phyloP scores from a whole-genome alignment of 352 stramenopile species.

The Phytophthora meadii region DNA sequence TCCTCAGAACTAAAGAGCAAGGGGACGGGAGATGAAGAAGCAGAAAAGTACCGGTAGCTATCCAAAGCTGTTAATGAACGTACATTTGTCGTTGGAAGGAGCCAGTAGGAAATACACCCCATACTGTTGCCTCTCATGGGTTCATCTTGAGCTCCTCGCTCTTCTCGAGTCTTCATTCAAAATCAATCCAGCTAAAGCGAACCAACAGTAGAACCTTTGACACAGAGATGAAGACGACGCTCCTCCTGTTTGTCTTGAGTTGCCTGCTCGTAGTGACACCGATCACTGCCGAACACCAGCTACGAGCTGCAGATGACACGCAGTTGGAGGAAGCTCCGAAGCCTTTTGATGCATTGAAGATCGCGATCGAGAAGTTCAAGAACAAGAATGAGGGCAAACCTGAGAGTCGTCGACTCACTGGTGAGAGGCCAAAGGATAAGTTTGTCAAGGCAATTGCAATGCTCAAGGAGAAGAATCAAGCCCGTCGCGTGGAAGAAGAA shows the following conservation, averaged over 20 bases:
- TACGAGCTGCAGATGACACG: slow-evolving; percentile 1
- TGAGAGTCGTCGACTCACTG: slow-evolving; percentile 3
- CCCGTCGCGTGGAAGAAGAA: slow-evolving; percentile 17
- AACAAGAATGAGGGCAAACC: background rate
- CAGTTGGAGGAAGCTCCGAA: background rate
- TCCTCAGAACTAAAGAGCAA: slow-evolving; percentile 1
- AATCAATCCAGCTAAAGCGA: background rate
- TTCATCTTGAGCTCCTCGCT: background rate
- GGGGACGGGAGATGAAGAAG: background rate
- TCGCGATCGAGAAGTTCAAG: slow-evolving; percentile 11
- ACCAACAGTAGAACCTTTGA: slow-evolving; percentile 4
- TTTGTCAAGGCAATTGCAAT: slow-evolving; percentile 13
- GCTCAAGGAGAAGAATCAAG: slow-evolving; percentile 3
- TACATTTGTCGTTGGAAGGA: slow-evolving; percentile 1
- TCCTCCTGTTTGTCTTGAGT: slow-evolving; percentile 9
- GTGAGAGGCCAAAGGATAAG: slow-evolving; percentile 12
- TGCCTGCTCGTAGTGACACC: slow-evolving; percentile 11
- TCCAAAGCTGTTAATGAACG: background rate
- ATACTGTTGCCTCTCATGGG: slow-evolving; percentile 7
- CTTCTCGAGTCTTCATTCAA: slow-evolving; percentile 4
- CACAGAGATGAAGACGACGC: slow-evolving; percentile 21
- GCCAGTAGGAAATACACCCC: slow-evolving; percentile 16
- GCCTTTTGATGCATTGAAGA: slow-evolving; percentile 4
- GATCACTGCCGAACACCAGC: background rate
- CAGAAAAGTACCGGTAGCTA: background rate